Evolutionary conservation across 2,329 filamentous ascomycete species (phyloP), one percentile per base, ranked within the genome.

Genomic region (Mariannaea elegans): DNA sequence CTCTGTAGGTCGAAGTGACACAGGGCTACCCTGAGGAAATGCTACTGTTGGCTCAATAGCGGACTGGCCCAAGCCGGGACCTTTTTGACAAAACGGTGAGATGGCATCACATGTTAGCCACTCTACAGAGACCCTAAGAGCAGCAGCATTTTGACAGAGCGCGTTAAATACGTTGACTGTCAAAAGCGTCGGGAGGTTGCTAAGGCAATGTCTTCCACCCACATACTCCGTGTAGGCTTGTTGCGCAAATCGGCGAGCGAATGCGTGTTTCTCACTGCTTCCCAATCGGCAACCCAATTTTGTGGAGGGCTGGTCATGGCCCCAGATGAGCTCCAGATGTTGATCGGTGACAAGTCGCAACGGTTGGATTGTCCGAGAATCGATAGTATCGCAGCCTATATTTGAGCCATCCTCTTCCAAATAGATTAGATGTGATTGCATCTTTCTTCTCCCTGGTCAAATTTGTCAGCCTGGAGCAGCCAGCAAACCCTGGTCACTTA

Each of bases 91-190:
- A 16, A 51, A 60, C 1, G 57, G 51, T 27, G 57, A 56, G 31
- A 51, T n/a, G 14, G 19, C 18, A 5, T 59, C 45, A 18, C 34
- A 54, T 10, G n/a, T 12, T 9, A 56, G 38, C 61, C 61, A 63
- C 21, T 51, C 54, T 19, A 23, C 38, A 2, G n/a, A 50, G 2
- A 56, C 50, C 10, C 29, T 44, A 12, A 57, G 46, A 2, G 50
- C 50, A 5, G 44, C 38, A 9, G 45, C 57, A 27, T 53, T 48
- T 2, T 18, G 48, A 12, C 34, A 36, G 12, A 57, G 27, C 3
- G 45, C 39, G 38, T 27, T 42, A 21, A 41, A 56, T 12, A 61
- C 34, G 38, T 61, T 61, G 39, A 56, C 36, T 18, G 48, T 57
- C 14, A 57, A 39, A 18, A 57, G 18, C n/a, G 42, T 45, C 6